These are phyloP conservation scores for Curvularia sp. DNA, from an alignment of 2,329 filamentous ascomycete species.

Conservation along the genomic window DNA sequence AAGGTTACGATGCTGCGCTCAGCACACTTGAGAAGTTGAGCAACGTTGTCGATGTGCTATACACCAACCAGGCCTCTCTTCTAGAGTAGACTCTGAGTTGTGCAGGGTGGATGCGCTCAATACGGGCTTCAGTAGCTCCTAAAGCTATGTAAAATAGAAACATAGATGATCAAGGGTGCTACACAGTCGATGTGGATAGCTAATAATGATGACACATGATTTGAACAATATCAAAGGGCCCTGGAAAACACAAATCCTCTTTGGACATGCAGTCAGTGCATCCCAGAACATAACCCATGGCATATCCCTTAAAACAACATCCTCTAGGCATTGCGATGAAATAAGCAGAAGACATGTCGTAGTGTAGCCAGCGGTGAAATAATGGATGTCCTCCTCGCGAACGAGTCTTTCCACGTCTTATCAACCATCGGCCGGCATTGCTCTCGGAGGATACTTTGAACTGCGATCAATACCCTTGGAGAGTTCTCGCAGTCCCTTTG, in stretches of 20 bases:
- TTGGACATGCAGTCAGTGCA: background rate
- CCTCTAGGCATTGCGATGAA: background rate
- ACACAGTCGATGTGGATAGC: conserved; percentile 24
- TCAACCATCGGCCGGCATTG: conserved; percentile 18
- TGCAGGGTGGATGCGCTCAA: background rate
- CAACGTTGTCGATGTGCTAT: conserved; percentile 95
- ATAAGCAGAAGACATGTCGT: background rate
- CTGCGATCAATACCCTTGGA: conserved; percentile 36
- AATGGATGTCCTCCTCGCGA: conserved; percentile 26
- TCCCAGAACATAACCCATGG: background rate
- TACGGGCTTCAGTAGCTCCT: conserved; percentile 8
- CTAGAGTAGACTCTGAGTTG: conserved; percentile 70
- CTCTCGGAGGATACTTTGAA: conserved; percentile 43
- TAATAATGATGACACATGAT: conserved; percentile 27
- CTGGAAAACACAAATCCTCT: background rate
- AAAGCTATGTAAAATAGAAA: conserved; percentile 43
- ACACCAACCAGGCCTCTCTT: conserved; percentile 95
- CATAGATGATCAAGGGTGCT: conserved; percentile 36
- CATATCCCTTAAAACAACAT: background rate
- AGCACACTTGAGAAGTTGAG: conserved; percentile 96
- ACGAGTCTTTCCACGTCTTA: conserved; percentile 26
- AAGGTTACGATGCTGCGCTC: conserved; percentile 91
- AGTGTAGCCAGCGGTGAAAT: conserved; percentile 28
- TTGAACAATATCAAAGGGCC: background rate
- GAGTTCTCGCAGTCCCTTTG: conserved; percentile 43